Evolutionary conservation across 208 protist genomes (phyloP).

Genomic region (Leishmania arabica): DNA sequence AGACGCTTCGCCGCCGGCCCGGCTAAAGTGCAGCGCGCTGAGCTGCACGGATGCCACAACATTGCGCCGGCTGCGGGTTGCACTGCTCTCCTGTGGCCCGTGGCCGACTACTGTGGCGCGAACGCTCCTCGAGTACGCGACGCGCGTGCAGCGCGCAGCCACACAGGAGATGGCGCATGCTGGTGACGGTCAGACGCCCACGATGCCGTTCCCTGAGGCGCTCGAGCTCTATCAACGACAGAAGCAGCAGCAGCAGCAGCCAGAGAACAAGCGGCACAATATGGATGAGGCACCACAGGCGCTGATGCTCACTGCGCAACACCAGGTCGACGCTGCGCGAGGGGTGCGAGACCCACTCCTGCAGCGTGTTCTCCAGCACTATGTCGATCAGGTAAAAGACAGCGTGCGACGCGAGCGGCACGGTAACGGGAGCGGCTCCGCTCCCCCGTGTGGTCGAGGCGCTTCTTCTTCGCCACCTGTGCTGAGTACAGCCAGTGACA

Average conservation of each 20-base stretch:
- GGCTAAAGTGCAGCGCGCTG: neutral
- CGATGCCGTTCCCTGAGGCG: conserved; percentile 7
- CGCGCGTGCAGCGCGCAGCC: neutral
- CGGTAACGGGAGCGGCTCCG: neutral
- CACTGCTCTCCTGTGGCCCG: conserved; percentile 23
- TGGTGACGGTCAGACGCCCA: neutral
- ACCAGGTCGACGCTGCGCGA: neutral
- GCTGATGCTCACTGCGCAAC: neutral
- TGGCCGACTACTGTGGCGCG: conserved; percentile 16
- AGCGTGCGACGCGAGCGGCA: neutral
- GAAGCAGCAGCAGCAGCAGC: neutral
- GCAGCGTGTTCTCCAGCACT: neutral
- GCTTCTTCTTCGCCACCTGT: neutral
- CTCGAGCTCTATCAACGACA: neutral
- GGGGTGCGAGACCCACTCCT: neutral
- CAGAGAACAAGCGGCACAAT: neutral
- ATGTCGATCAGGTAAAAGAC: neutral
- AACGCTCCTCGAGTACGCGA: conserved; percentile 21
- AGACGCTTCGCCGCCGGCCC: neutral
- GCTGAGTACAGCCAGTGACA: neutral
- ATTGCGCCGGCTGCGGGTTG: conserved; percentile 20
- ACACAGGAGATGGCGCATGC: neutral
- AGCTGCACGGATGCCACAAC: conserved; percentile 7
- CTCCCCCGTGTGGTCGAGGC: neutral
- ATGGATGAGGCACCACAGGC: neutral